A percentile compares a stretch with the other conserved stretches of the same genome.
Conservation (phyloP, 208 protist genomes). For the Ichthyophonus hoferi region DNA sequence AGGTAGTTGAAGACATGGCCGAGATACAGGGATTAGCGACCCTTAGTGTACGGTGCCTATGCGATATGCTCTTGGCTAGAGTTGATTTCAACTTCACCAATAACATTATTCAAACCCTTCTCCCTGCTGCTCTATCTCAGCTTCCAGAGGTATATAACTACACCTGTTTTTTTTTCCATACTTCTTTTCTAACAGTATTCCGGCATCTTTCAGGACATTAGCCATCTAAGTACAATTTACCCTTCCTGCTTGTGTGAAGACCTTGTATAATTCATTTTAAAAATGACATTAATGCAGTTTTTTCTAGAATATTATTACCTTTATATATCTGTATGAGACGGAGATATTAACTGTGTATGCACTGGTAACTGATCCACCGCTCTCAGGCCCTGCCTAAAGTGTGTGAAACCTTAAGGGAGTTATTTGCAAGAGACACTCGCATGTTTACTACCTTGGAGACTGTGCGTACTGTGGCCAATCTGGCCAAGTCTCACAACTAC, state of each 20-base stretch:
- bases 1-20: background rate
- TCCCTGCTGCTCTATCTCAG: background rate
- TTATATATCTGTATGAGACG: too few relatives aligned
- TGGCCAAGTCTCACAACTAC: background rate
- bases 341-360: too few relatives aligned
- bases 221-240: too few relatives aligned
- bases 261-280: too few relatives aligned
- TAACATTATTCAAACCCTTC: conserved; percentile 1
- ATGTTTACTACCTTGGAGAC: background rate
- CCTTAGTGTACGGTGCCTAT: background rate
- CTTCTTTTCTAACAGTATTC: too few relatives aligned
- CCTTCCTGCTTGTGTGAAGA: too few relatives aligned
- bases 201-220: too few relatives aligned
- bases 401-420: background rate
- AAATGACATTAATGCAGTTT: too few relatives aligned
- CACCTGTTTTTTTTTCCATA: background rate
- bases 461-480: background rate
- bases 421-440: background rate
- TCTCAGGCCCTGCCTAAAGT: background rate
- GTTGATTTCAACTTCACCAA: conserved; percentile 9
- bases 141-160: background rate
- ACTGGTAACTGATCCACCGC: too few relatives aligned
- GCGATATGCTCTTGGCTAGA: conserved; percentile 4
- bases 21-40: background rate
- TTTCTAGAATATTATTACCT: too few relatives aligned